Percentiles rank a stretch among this genome's conserved stretches.
These are phyloP conservation scores for Candida yuanshanica DNA, from an alignment of 805 yeast species.

Conservation along the genomic window DNA sequence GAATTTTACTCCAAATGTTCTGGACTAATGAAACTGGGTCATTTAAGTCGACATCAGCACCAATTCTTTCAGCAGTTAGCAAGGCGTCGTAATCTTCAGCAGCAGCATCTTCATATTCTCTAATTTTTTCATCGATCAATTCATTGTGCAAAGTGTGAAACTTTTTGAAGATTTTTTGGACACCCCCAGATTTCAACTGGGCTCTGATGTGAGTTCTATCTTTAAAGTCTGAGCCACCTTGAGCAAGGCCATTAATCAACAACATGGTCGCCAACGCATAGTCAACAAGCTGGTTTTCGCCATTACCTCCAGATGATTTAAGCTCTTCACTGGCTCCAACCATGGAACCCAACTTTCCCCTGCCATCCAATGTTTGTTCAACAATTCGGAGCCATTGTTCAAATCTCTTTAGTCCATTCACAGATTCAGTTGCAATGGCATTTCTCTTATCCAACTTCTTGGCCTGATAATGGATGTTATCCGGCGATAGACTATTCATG, in stretches of 20 bases:
- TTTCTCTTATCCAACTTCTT: conserved; percentile 31
- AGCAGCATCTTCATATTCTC: conserved; percentile 50
- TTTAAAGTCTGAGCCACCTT: conserved; percentile 31
- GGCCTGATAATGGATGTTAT: conserved; percentile 25
- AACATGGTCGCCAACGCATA: conserved; percentile 68
- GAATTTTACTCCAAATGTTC: conserved; percentile 56
- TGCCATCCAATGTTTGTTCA: conserved; percentile 67
- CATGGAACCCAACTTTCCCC: conserved; percentile 84
- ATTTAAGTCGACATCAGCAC: conserved; percentile 38
- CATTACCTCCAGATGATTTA: conserved; percentile 41
- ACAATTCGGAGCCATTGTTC: conserved; percentile 69
- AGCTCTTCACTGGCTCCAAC: conserved; percentile 91
- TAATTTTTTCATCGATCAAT: conserved; percentile 59
- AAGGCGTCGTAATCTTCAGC: conserved; percentile 50
- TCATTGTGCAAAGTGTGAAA: conserved; percentile 51
- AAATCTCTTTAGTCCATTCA: conserved; percentile 39
- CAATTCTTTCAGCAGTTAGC: conserved; percentile 28
- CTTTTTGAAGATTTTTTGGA: conserved; percentile 44
- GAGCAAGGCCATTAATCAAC: conserved; percentile 58
- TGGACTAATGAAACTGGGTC: conserved; percentile 62
- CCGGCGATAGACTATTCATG: conserved; percentile 23
- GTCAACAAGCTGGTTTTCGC: conserved; percentile 62
- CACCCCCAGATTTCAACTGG: conserved; percentile 51
- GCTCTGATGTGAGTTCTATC: conserved; percentile 53
- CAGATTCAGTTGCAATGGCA: conserved; percentile 18